Percentiles rank a stretch among this genome's conserved stretches.
Conservation (phyloP, 176 grass and related monocot species). For the Rhynchospora breviuscula region DNA sequence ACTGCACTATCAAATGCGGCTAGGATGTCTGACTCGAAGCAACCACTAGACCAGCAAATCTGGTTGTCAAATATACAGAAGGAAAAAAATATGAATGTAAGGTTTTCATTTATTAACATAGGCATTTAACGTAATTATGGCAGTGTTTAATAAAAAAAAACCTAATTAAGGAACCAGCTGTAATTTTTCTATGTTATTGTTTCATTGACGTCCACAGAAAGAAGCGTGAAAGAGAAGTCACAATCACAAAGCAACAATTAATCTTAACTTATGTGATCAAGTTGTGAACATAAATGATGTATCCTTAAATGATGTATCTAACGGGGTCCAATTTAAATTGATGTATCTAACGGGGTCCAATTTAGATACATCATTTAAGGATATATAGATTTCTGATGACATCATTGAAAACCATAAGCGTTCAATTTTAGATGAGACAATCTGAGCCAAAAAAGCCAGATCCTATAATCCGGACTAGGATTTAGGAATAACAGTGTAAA, state of each 20-base stretch:
- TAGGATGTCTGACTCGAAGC: slow-evolving; percentile 96
- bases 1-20: slow-evolving; percentile 88
- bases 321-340: too few relatives aligned
- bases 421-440: too few relatives aligned
- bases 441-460: too few relatives aligned
- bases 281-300: too few relatives aligned
- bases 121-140: background rate
- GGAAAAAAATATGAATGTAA: background rate
- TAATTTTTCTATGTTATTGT: background rate
- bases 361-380: too few relatives aligned
- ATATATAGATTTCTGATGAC: too few relatives aligned
- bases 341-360: too few relatives aligned
- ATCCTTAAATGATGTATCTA: too few relatives aligned
- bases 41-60: slow-evolving; percentile 40
- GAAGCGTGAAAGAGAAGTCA: background rate
- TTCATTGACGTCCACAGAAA: background rate
- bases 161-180: background rate
- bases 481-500: too few relatives aligned
- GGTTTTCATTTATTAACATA: background rate
- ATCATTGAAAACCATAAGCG: too few relatives aligned
- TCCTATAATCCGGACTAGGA: too few relatives aligned
- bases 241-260: background rate
- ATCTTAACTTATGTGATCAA: background rate
- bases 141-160: background rate
- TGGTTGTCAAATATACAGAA: slow-evolving; percentile 1